Base-by-base conservation (phyloP, 495 filamentous ascomycete species). In the Podospora australis region DNA sequence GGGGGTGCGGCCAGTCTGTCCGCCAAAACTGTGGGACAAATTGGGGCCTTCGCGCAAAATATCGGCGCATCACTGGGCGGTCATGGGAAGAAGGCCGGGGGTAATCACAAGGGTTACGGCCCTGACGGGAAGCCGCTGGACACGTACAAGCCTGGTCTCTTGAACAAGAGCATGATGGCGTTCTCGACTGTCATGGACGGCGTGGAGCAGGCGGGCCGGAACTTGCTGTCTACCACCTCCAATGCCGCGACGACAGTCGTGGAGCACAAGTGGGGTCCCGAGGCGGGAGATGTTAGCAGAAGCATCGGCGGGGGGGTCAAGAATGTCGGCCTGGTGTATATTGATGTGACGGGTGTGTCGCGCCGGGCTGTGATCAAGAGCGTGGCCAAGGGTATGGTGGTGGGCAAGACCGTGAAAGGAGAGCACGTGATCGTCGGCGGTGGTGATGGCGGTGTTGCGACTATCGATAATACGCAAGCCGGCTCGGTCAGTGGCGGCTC, bases 301-400 rank as follows among this genome's bases (percentile, higher is more conserved):
- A 74, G 83, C 38, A 57, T 98, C 40, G 87, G 87, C 0, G 85
- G 90, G 2, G 89, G 89, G 5, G 83, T 95, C 54, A 94, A 87
- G 71, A 97, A 97, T 56, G 94, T 97, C 34, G 91, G 90, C 3
- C 71, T 98, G 29, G 92, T 98, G n/a, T 98, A 98, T 59, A 91
- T 98, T 32, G 92, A 98, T 59, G 94, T 90, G 6, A 82, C 88
- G 1, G 92, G 92, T 4, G 94, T 98, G 4, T 90, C 84, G 40
- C 74, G 92, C 10, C 75, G 84, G 51, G 94, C 94, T 0, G 77
- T 98, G 42, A 79, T 98, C 52, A 98, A 94, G 71, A 74, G 78
- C 47, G 92, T 98, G 4, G 92, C 94, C 17, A 96, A 95, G 70
- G 92, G 94, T n/a, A 95, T 96, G 91, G 87, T 97, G 0, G 86